Base-by-base conservation (phyloP, 1,284 basidiomycete species). In the Tranzscheliella williamsii region DNA sequence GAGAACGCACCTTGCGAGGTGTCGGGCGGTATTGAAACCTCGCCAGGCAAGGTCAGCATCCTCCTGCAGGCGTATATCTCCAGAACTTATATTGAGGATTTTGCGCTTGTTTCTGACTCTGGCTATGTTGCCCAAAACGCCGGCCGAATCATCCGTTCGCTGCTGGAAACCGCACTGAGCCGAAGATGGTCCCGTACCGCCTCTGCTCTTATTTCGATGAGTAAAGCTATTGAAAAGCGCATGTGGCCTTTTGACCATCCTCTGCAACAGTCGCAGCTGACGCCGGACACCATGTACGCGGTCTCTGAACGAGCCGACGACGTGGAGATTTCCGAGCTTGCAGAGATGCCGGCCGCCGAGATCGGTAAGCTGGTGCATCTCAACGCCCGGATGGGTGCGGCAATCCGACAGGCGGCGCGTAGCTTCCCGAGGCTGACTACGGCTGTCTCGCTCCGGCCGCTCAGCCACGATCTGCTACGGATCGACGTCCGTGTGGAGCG, bases 171-270 rank as follows among this genome's bases (percentile, higher is more conserved):
- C 32, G 90, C 90, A 0, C 84, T 98, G 65, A 91, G 89, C 74
- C 85, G 85, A 61, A 91, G 91, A 75, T 96, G 90, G 89, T 91
- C 92, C 0, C 86, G 84, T 58, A 86, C 86, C 21, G 85, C 89
- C 6, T 82, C 84, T 1, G 87, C 90, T 18, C 83, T 98, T 20
- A 87, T 95, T 81, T 87, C 88, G 16, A 85, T 99, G 79, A 91
- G 91, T 81, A 98, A 97, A 79, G 73, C 79, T 11, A 78, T 81
- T 45, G 80, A 81, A 46, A 76, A 89, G 72, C 86, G 91, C 16
- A 81, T 96, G 71, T 99, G 95, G 95, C 90, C 93, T 1, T 97
- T 89, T 78, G 89, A 94, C 42, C 90, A 99, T 63, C 95, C 94
- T 4, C 80, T 99, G 11, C 46, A 52, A 24, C 67, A 69, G 84